These are phyloP conservation scores for Cladobotryum protrusum DNA, from an alignment of 2,329 filamentous ascomycete genomes.

Conservation along the genomic window DNA sequence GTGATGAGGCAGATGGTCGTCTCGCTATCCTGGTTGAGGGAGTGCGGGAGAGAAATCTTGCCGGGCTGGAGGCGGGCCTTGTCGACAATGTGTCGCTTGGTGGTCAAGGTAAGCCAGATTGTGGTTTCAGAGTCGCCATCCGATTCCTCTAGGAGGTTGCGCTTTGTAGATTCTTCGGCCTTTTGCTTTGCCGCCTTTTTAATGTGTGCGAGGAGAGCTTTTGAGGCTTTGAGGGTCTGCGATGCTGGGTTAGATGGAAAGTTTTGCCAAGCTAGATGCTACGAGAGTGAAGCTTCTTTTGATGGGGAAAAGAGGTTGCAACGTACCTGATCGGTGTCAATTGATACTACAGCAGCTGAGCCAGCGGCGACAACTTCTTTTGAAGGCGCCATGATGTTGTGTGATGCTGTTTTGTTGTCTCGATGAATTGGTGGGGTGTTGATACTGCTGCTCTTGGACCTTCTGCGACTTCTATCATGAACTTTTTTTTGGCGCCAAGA, in stretches of 20 bases:
- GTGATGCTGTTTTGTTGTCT: slow-evolving; percentile 13
- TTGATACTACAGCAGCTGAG: slow-evolving; percentile 26
- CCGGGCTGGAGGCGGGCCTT: slow-evolving; percentile 74
- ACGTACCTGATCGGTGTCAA: slow-evolving; percentile 38
- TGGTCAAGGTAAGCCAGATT: slow-evolving; percentile 57
- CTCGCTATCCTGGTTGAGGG: slow-evolving; percentile 59
- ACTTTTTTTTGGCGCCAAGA: slow-evolving; percentile 9
- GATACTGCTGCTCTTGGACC: too few relatives aligned
- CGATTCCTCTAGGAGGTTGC: slow-evolving; percentile 48
- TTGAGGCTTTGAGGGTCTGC: slow-evolving; percentile 56
- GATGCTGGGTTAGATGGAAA: not conserved
- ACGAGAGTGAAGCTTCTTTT: not conserved
- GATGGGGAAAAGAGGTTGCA: not conserved
- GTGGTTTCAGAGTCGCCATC: slow-evolving; percentile 42
- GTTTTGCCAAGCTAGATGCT: too few relatives aligned
- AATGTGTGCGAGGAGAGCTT: slow-evolving; percentile 56
- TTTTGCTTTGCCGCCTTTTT: slow-evolving; percentile 48
- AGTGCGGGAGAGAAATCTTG: slow-evolving; percentile 73
- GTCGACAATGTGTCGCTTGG: slow-evolving; percentile 62
- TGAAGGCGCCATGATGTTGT: slow-evolving; percentile 34
- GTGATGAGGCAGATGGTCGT: slow-evolving; percentile 80
- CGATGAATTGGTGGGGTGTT: slow-evolving; percentile 23
- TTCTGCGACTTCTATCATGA: slow-evolving; percentile 2
- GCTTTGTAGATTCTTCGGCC: slow-evolving; percentile 42
- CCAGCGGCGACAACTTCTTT: slow-evolving; percentile 31